Conservation (phyloP, 805 yeast species). For the Suhomyces canberraensis region DNA sequence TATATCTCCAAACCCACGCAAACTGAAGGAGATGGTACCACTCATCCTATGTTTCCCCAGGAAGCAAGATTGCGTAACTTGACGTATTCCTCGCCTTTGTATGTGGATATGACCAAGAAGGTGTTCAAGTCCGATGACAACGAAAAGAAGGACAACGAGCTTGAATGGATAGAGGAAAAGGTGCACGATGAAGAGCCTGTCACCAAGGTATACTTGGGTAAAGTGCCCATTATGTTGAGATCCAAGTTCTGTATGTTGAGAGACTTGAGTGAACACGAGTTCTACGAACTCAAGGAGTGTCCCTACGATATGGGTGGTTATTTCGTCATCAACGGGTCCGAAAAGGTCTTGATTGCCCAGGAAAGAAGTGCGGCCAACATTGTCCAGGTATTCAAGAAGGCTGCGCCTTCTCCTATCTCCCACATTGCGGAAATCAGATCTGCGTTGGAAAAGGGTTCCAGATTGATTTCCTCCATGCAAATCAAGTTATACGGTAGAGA, state of each 20-base stretch:
- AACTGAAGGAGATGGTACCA: conserved; percentile 99
- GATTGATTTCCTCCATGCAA: conserved; percentile 91
- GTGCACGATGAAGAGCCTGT: conserved; percentile 57
- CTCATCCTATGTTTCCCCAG: conserved; percentile 97
- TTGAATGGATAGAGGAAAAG: conserved; percentile 51
- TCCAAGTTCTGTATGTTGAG: conserved; percentile 93
- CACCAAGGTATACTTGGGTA: conserved; percentile 83
- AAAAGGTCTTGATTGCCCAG: conserved; percentile 96
- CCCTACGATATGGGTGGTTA: conserved; percentile 99
- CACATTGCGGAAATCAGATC: conserved; percentile 96
- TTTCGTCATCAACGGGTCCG: conserved; percentile 97
- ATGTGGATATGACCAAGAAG: conserved; percentile 91
- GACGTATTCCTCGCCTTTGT: conserved; percentile 93
- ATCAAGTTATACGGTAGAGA: conserved; percentile 86
- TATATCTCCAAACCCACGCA: conserved; percentile 95
- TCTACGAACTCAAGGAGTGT: conserved; percentile 94
- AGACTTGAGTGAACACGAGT: conserved; percentile 86
- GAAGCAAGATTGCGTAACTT: conserved; percentile 95
- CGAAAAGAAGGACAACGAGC: conserved; percentile 42
- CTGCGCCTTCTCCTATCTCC: conserved; percentile 94
- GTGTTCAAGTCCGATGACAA: conserved; percentile 83
- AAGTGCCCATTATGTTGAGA: conserved; percentile 96
- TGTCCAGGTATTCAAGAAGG: conserved; percentile 96
- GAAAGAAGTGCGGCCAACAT: conserved; percentile 98
- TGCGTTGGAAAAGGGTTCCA: conserved; percentile 95